Evolutionary conservation across 495 filamentous ascomycete genomes (phyloP).

Genomic region (Talaromyces ruber): DNA sequence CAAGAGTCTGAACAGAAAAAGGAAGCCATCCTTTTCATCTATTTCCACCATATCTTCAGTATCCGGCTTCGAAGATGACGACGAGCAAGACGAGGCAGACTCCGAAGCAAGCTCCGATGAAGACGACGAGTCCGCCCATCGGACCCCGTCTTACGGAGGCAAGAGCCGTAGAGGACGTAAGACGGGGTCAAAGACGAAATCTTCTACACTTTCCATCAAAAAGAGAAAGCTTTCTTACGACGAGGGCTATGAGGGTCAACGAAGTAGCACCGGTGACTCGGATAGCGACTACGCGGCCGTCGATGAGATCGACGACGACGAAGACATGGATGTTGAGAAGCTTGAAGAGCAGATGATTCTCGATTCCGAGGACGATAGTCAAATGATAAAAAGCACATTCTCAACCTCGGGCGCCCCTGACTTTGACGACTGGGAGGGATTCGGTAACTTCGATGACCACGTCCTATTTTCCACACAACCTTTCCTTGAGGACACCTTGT

Average conservation of each 20-base stretch:
- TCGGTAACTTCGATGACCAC: conserved; percentile 42
- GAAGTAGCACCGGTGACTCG: conserved; percentile 30
- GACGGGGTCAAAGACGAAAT: conserved; percentile 29
- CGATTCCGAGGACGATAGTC: conserved; percentile 40
- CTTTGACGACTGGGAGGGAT: conserved; percentile 48
- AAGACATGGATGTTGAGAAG: conserved; percentile 63
- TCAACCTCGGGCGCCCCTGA: conserved; percentile 25
- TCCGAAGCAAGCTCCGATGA: conserved; percentile 26
- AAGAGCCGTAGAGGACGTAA: conserved; percentile 30
- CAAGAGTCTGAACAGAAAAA: conserved; percentile 22
- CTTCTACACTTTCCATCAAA: conserved; percentile 24
- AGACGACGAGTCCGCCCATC: conserved; percentile 37
- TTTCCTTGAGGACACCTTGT: conserved; percentile 45
- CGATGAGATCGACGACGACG: conserved; percentile 72
- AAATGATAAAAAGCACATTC: conserved; percentile 14
- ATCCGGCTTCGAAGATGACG: conserved; percentile 33
- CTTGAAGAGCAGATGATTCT: conserved; percentile 68
- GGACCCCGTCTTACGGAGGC: conserved; percentile 44
- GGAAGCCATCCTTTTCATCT: conserved; percentile 30
- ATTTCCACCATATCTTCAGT: conserved; percentile 37
- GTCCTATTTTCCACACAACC: conserved; percentile 36
- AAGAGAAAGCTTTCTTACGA: conserved; percentile 51
- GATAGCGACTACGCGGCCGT: conserved; percentile 70
- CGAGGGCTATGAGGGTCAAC: conserved; percentile 52
- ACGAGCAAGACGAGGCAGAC: conserved; percentile 40